A percentile compares a stretch with the other conserved stretches of the same genome.
These are phyloP conservation scores for Pseudonitzschia pungens DNA, from an alignment of 108 stramenopile species.

Conservation along the genomic window DNA sequence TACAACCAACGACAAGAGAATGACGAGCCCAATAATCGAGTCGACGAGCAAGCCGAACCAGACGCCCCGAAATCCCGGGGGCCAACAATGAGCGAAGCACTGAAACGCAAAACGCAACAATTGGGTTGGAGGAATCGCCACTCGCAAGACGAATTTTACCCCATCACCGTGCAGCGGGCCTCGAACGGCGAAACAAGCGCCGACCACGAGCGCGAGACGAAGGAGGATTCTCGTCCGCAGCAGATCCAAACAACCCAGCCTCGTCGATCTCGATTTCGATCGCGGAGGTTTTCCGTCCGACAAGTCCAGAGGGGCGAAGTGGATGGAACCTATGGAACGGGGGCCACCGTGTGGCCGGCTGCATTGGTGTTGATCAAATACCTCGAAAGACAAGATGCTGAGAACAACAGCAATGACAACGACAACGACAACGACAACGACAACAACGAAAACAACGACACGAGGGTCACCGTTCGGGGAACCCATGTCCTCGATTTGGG, in stretches of 20 bases:
- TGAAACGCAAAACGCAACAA: conserved; percentile 29
- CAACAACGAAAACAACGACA: conserved; percentile 4
- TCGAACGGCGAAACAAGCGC: not conserved
- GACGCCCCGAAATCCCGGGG: no score
- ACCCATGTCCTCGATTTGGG: conserved; percentile 76
- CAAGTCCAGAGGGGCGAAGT: conserved; percentile 83
- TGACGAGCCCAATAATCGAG: not conserved
- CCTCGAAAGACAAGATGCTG: conserved; percentile 40
- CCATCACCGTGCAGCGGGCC: conserved; percentile 34
- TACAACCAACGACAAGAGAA: conserved; percentile 3
- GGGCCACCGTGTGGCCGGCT: conserved; percentile 91
- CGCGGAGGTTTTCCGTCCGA: conserved; percentile 41
- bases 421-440: not conserved
- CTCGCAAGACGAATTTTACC: conserved; percentile 61
- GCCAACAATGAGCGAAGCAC: conserved; percentile 8
- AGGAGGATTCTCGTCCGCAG: conserved; percentile 46
- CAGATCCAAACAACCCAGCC: no score
- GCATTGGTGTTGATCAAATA: conserved; percentile 84
- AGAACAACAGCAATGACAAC: not conserved
- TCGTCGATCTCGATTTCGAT: conserved; percentile 24
- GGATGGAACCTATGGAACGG: conserved; percentile 87
- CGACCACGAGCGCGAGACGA: conserved; percentile 1
- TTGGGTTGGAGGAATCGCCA: conserved; percentile 81
- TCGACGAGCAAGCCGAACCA: not conserved
- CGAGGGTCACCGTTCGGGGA: conserved; percentile 10